These are phyloP conservation scores for Ustilago bromivora DNA, from an alignment of 1,284 basidiomycete species.

Conservation along the genomic window DNA sequence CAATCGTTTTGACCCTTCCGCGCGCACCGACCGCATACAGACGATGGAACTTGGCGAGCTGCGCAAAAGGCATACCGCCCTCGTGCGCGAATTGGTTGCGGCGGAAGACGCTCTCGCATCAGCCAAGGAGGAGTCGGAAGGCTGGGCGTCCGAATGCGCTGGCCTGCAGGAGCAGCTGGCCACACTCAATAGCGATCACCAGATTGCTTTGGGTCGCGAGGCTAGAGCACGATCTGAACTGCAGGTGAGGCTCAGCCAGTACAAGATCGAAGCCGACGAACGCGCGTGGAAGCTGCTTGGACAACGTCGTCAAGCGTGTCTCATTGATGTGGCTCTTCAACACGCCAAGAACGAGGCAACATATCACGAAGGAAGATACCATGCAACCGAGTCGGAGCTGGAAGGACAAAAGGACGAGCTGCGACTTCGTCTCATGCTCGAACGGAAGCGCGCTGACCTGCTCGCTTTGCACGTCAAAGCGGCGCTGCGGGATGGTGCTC, in stretches of 20 bases:
- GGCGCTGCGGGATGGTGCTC: conserved; percentile 19
- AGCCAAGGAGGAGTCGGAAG: conserved; percentile 48
- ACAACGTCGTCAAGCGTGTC: conserved; percentile 24
- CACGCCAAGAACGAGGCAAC: conserved; percentile 49
- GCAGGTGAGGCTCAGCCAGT: conserved; percentile 34
- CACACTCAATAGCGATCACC: conserved; percentile 19
- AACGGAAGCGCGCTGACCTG: conserved; percentile 46
- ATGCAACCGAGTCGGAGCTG: conserved; percentile 32
- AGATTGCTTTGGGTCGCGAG: conserved; percentile 28
- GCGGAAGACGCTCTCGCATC: conserved; percentile 35
- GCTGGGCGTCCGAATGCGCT: conserved; percentile 51
- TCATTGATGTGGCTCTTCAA: conserved; percentile 35
- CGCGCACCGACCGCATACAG: conserved; percentile 41
- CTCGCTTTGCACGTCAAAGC: conserved; percentile 31
- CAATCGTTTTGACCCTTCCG: conserved; percentile 37
- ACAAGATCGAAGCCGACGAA: conserved; percentile 51
- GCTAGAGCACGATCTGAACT: conserved; percentile 25
- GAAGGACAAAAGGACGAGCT: conserved; percentile 42
- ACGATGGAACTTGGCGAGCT: conserved; percentile 45
- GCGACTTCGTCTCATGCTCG: conserved; percentile 45
- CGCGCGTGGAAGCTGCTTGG: conserved; percentile 38
- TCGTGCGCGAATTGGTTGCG: conserved; percentile 24
- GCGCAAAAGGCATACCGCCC: conserved; percentile 31
- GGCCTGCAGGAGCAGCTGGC: conserved; percentile 41
- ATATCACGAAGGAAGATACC: conserved; percentile 29